Evolutionary conservation across 768 basidiomycete genomes (phyloP).

Genomic region (Dendrothele bispora): DNA sequence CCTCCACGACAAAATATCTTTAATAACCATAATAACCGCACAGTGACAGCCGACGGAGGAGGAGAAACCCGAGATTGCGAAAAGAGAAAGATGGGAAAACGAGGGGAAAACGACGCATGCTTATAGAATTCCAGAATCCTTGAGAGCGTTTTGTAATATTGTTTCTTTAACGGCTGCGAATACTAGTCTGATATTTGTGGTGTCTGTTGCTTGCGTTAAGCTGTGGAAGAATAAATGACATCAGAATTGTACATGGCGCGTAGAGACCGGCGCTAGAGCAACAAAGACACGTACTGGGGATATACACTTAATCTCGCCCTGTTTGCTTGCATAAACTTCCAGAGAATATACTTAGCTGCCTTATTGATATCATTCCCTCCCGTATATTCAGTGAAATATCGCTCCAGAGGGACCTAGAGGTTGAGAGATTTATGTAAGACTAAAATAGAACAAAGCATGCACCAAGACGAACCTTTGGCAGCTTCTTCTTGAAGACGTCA

Average conservation of each 20-base stretch:
- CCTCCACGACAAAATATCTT: too few species aligned
- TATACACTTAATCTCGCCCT: conserved; percentile 83
- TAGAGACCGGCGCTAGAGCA: background rate
- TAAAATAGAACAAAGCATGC: too few species aligned
- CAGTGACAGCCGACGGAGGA: too few species aligned
- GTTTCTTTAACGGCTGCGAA: conserved; percentile 87
- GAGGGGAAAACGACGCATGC: too few species aligned
- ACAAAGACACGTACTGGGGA: conserved; percentile 66
- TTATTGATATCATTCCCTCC: conserved; percentile 91
- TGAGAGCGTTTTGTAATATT: conserved; percentile 78
- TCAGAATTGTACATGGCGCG: background rate
- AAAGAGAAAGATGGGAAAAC: too few species aligned
- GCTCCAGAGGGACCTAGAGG: conserved; percentile 60
- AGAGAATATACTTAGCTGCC: conserved; percentile 91
- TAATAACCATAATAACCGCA: too few species aligned
- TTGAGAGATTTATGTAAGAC: too few species aligned
- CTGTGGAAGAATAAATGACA: conserved; percentile 27
- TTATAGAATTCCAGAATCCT: conserved; percentile 76
- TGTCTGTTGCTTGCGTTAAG: conserved; percentile 83
- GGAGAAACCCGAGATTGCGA: too few species aligned
- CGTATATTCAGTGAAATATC: conserved; percentile 86
- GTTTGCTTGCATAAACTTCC: conserved; percentile 94
- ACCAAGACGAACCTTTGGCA: conserved; percentile 28
- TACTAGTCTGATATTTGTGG: conserved; percentile 73
- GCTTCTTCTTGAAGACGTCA: conserved; percentile 74